A percentile compares a stretch with the other conserved stretches of the same genome.
These are phyloP conservation scores for Xylona heveae DNA, from an alignment of 495 filamentous ascomycete genomes.

Conservation along the genomic window DNA sequence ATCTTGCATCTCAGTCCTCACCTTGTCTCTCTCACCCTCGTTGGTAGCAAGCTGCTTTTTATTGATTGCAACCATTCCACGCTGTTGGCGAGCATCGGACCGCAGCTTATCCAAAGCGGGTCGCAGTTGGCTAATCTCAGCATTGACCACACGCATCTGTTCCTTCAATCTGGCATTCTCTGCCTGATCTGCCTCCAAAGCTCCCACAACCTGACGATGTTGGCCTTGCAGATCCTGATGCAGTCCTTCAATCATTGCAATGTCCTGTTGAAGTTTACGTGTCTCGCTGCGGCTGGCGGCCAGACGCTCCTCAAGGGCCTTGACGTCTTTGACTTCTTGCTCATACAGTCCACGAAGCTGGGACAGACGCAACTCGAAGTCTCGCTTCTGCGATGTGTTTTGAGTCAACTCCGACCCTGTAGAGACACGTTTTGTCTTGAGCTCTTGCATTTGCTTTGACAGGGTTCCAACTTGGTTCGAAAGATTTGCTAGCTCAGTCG, in stretches of 20 bases:
- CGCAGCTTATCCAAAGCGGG: conserved; percentile 80
- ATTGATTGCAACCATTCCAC: conserved; percentile 87
- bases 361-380: conserved; percentile 70
- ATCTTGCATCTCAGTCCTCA: conserved; percentile 55
- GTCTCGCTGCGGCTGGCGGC: conserved; percentile 55
- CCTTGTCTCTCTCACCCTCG: conserved; percentile 68
- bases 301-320: conserved; percentile 64
- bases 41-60: conserved; percentile 87
- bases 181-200: conserved; percentile 66
- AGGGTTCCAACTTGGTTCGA: conserved; percentile 85
- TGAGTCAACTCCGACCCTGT: conserved; percentile 64
- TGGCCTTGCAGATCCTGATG: conserved; percentile 72
- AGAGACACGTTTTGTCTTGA: conserved; percentile 55
- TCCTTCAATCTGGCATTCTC: conserved; percentile 79
- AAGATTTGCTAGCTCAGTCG: conserved; percentile 83
- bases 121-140: conserved; percentile 59
- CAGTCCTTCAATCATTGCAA: conserved; percentile 57
- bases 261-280: conserved; percentile 59
- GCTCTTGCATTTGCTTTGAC: conserved; percentile 80
- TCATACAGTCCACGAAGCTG: conserved; percentile 78
- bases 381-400: conserved; percentile 63
- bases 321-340: conserved; percentile 73
- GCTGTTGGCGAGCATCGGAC: conserved; percentile 78
- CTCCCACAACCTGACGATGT: conserved; percentile 50
- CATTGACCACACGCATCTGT: conserved; percentile 60